Evolutionary conservation across 2,329 filamentous ascomycete genomes (phyloP), one percentile per base, ranked within the genome.

Genomic region (Trichoderma sp.): DNA sequence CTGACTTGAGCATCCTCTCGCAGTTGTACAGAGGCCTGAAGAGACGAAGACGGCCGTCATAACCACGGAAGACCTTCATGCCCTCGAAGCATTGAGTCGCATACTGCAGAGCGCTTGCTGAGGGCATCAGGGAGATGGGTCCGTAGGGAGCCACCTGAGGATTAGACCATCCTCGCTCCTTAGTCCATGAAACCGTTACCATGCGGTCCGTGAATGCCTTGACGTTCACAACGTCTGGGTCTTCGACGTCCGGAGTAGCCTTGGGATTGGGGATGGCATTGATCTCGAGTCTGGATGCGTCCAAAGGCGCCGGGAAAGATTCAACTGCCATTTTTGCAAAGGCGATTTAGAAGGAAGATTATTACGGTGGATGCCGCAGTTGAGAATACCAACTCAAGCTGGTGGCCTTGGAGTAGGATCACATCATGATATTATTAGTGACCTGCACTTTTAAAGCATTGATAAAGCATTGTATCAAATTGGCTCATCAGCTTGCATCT

Each of bases 11-110:
- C 80, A 89, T 90, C 76, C 93, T 90, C 75, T 85, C 84, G 77
- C 89, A 89, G 82, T 95, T 95, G 78, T 88, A 86, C 75, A 90
- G 84, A 0, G 92, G 91, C 14, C 93, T 89, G 87, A 95, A 95
- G 69, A 95, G 84, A 71, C 93, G 90, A 66, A 95, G 86, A 76
- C 87, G 88, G 76, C 91, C 91, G 80, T 95, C 92, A 75, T 87
- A 87, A 70, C 94, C 94, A 63, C 94, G 90, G 86, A 94, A 97
- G 63, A 90, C 89, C 82, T 97, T 97, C 76, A 88, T 82, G 8
- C 94, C 94, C 83, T 97, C 94, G 83, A 97, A 97, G 82, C 94
- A 97, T 82, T 95, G 92, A 56, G 93, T 97, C 11, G 93, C 94
- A 82, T 97, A 97, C 86, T 97, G 94, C 71, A 97, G 87, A 73